Evolutionary conservation across 2,329 filamentous ascomycete species (phyloP).

Genomic region (Alternaria sp.): DNA sequence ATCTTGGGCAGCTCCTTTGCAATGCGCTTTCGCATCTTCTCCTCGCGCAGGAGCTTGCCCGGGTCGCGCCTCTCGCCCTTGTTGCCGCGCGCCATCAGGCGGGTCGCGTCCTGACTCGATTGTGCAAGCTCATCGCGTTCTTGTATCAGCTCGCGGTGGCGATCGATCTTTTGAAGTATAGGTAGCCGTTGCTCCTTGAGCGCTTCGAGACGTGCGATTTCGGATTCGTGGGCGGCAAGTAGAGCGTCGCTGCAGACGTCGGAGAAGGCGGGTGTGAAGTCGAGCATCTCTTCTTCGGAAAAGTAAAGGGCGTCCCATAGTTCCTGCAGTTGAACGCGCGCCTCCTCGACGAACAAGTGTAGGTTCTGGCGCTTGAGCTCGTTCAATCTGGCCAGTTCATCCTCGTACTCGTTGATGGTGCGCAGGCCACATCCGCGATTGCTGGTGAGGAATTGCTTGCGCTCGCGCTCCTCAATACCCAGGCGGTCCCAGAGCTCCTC

Average conservation of each 20-base stretch:
- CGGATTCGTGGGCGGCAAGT: conserved; percentile 90
- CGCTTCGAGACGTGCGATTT: conserved; percentile 80
- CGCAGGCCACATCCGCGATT: conserved; percentile 91
- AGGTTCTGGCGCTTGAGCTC: conserved; percentile 95
- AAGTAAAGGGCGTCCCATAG: conserved; percentile 95
- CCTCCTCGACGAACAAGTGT: conserved; percentile 94
- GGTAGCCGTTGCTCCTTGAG: conserved; percentile 88
- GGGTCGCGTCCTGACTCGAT: conserved; percentile 93
- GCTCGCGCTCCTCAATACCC: conserved; percentile 80
- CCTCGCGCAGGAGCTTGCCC: conserved; percentile 88
- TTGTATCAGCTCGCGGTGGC: conserved; percentile 78
- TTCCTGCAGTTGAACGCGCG: conserved; percentile 86
- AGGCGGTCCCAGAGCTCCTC: conserved; percentile 89
- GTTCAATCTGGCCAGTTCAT: conserved; percentile 83
- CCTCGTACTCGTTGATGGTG: conserved; percentile 94
- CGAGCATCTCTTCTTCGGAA: conserved; percentile 97
- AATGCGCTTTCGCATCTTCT: conserved; percentile 98
- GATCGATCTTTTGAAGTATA: conserved; percentile 81
- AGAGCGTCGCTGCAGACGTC: conserved; percentile 97
- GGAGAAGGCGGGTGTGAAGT: conserved; percentile 95
- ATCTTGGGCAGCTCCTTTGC: conserved; percentile 95
- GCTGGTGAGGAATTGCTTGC: conserved; percentile 81
- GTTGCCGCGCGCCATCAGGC: conserved; percentile 86
- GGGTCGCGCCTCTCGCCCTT: conserved; percentile 96
- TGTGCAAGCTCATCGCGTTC: conserved; percentile 88